Base-by-base conservation (phyloP, 2,329 filamentous ascomycete genomes). In the Colletotrichum sp. region DNA sequence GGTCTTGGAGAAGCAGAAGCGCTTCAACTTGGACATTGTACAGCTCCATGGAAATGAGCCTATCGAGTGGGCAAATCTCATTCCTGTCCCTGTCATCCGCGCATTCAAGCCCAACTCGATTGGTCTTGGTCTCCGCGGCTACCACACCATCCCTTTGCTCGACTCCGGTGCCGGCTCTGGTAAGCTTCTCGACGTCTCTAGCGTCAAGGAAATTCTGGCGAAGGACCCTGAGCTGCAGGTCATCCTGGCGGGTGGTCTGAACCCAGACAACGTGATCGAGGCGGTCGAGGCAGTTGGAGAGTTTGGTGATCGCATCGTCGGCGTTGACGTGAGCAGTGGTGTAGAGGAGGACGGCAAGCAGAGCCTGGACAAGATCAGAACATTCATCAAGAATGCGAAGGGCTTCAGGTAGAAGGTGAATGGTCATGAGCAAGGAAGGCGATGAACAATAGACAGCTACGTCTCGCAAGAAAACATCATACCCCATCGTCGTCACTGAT, bases 31-130 rank as follows among this genome's bases (percentile, higher is more conserved):
- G 58, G 97, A 99, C 82, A 87, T 98, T 69, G 95, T 99, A 8
- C 97, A 99, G 82, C 90, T 99, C 3, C 97, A 99, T 82, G 97
- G 97, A 10, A 90, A 93, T 62, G 97, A 99, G 83, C 96, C 97
- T 4, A 81, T 98, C 6, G 97, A 99, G 83, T 99, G 96, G 96
- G 93, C 96, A 2, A 91, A 87, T 61, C 85, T 94, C n/a, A 95
- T 99, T 65, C 96, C 97, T 2, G 96, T 98, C 0, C 97, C 97
- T 1, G 96, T 99, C 7, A 93, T 99, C 78, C 93, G 93, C 78
- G 94, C 93, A 66, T 99, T 98, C 85, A 92, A 93, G 69, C 95
- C 96, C 0, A 91, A 89, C 4, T 92, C 96, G 66, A 85, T 91
- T n/a, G 94, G 93, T 1, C 87, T 98, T 61, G 92, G 92, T 9